Base-by-base conservation (phyloP, 140 eudicot genomes). In the Stevia rebaudiana region DNA sequence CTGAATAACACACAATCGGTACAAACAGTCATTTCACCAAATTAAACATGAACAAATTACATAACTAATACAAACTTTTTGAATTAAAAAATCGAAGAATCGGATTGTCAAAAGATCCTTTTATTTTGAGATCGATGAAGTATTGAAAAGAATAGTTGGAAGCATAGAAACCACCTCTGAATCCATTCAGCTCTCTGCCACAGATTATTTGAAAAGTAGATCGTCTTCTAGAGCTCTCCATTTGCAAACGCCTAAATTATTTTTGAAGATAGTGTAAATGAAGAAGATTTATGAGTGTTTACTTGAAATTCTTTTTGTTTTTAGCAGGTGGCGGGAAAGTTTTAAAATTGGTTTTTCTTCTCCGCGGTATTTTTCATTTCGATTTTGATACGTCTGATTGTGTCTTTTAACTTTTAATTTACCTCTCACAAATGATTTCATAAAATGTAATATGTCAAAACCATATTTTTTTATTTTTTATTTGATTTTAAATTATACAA, bases 101-200 rank as follows among this genome's bases (percentile, higher is more conserved):
- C 50, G 52, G 12, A 35, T 6, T 51, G 25, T 13, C n/a, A n/a
- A n/a, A 17, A 23, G 15, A 40, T 3, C 31, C 1, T 25, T 0
- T 8, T 11, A 15, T 3, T 19, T 35, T 24, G 39, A 6, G 33
- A 41, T 36, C 41, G 8, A 36, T 36, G 6, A n/a, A n/a, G n/a
- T n/a, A n/a, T n/a, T n/a, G n/a, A n/a, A n/a, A n/a, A n/a, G n/a
- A n/a, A n/a, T 1, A 36, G 8, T 6, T 1, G 8, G 41, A 6
- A 36, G 10, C 10, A 5, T 2, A 11, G 35, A 17, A 5, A 11
- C n/a, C 18, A 88, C 96, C 95, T 80, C 86, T 72, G 78, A 78
- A 83, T 10, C 95, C 95, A 36, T 73, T 76, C 57, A 89, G 88
- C 70, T 89, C 95, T 53, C 95, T 79, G 23, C 79, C 79, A 55